These are phyloP conservation scores for Loxodes magnus DNA, from an alignment of 73 alveolate species.

Conservation along the genomic window DNA sequence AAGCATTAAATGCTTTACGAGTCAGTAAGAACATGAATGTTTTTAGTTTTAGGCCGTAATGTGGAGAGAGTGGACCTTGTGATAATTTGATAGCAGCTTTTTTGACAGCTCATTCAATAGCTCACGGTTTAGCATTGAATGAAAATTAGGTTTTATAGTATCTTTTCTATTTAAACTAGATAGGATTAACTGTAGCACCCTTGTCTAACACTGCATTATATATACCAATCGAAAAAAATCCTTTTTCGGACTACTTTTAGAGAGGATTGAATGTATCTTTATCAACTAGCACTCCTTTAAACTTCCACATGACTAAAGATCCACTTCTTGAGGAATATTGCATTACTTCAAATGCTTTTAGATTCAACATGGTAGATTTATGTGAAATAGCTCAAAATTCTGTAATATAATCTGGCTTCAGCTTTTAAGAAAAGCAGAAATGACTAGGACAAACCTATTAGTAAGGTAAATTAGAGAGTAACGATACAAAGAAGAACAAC, in stretches of 20 bases:
- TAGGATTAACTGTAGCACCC: slow-evolving; percentile 60
- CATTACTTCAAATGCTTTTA: slow-evolving; percentile 13
- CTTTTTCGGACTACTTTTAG: slow-evolving; percentile 20
- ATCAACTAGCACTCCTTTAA: slow-evolving; percentile 55
- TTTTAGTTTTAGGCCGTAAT: too few species aligned
- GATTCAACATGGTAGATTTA: too few species aligned
- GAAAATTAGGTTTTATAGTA: slow-evolving; percentile 21
- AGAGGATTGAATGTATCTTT: slow-evolving; percentile 51
- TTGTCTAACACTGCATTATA: slow-evolving; percentile 44
- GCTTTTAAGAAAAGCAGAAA: neutral
- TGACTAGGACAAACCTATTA: too few species aligned
- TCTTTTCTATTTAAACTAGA: slow-evolving; percentile 39
- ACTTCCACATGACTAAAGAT: slow-evolving; percentile 52
- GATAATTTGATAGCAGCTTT: slow-evolving; percentile 48
- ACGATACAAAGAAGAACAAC: too few species aligned
- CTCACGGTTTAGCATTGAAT: too few species aligned
- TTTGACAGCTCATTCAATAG: slow-evolving; percentile 14
- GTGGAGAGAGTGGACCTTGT: slow-evolving; percentile 57
- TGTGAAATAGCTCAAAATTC: neutral
- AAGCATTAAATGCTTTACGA: slow-evolving; percentile 32
- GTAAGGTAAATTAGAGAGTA: too few species aligned
- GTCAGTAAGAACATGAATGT: slow-evolving; percentile 20
- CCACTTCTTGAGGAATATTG: slow-evolving; percentile 37
- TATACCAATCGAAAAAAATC: slow-evolving; percentile 18
- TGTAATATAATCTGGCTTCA: neutral